Percentiles rank a stretch among this genome's conserved stretches.
Evolutionary conservation across 73 alveolate species (phyloP).

Genomic region (Breviolum minutum): DNA sequence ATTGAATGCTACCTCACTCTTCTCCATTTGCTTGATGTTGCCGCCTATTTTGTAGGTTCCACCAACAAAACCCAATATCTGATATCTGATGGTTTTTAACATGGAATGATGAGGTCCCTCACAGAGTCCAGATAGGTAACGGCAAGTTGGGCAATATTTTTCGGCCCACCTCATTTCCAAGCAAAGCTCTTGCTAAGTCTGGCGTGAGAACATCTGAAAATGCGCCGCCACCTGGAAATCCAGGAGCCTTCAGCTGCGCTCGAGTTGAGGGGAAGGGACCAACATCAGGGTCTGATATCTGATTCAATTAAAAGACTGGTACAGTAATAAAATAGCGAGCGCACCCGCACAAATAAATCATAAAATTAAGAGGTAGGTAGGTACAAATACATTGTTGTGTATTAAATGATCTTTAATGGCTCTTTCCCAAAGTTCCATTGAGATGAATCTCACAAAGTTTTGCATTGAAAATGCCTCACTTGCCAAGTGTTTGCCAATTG

Average conservation of each 20-base stretch:
- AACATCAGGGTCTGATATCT: neutral
- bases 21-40: neutral
- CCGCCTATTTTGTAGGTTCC: neutral
- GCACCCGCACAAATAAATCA: too few species aligned
- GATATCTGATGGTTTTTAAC: neutral
- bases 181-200: conserved; percentile 69
- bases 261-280: neutral
- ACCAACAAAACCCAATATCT: neutral
- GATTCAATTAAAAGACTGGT: too few species aligned
- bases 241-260: neutral
- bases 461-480: too few species aligned
- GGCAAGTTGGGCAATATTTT: neutral
- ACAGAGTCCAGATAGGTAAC: neutral
- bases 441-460: neutral
- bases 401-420: too few species aligned
- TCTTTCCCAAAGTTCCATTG: neutral
- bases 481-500: too few species aligned
- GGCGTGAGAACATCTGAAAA: conserved; percentile 76
- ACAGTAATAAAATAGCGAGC: too few species aligned
- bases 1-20: neutral
- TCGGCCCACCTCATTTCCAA: conserved; percentile 22
- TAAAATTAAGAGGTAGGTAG: too few species aligned
- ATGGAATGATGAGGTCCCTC: neutral
- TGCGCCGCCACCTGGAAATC: conserved; percentile 67
- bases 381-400: too few species aligned